Conservation (phyloP, 1,284 basidiomycete species). For the Cerioporus squamosus region DNA sequence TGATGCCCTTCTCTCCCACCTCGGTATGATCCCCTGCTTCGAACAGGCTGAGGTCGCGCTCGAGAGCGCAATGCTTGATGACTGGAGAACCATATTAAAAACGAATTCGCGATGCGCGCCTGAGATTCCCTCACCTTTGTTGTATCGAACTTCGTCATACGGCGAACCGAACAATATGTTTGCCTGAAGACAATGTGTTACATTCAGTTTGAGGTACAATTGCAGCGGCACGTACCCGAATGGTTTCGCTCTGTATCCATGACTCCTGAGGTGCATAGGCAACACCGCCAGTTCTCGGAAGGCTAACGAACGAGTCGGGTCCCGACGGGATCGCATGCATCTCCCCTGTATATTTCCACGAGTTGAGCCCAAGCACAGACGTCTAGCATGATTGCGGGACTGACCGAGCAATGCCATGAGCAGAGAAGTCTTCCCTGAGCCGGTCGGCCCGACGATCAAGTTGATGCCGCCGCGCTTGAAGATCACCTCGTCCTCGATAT, state of each 20-base stretch:
- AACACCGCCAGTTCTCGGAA: constrained; percentile 66
- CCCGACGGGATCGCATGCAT: constrained; percentile 59
- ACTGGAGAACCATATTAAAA: constrained; percentile 40
- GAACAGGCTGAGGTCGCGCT: constrained; percentile 66
- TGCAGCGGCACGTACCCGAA: constrained; percentile 32
- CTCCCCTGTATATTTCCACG: constrained; percentile 43
- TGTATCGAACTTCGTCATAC: constrained; percentile 45
- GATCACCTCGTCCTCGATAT: constrained; percentile 51
- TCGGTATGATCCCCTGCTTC: constrained; percentile 76
- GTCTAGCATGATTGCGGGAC: not conserved
- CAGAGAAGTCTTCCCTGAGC: constrained; percentile 52
- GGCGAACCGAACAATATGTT: constrained; percentile 50
- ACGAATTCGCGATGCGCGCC: constrained; percentile 37
- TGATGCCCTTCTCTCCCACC: constrained; percentile 66
- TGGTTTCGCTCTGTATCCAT: constrained; percentile 43
- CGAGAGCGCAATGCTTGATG: constrained; percentile 64
- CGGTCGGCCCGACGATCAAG: constrained; percentile 64
- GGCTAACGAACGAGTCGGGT: constrained; percentile 62
- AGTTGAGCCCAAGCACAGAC: not conserved
- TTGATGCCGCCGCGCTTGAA: constrained; percentile 64
- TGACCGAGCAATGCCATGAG: constrained; percentile 57
- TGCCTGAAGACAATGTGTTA: constrained; percentile 27
- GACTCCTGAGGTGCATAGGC: constrained; percentile 77
- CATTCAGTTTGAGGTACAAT: constrained; percentile 30
- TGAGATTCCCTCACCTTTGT: constrained; percentile 41